Base-by-base conservation (phyloP, 768 basidiomycete species). In the Russula abietina region DNA sequence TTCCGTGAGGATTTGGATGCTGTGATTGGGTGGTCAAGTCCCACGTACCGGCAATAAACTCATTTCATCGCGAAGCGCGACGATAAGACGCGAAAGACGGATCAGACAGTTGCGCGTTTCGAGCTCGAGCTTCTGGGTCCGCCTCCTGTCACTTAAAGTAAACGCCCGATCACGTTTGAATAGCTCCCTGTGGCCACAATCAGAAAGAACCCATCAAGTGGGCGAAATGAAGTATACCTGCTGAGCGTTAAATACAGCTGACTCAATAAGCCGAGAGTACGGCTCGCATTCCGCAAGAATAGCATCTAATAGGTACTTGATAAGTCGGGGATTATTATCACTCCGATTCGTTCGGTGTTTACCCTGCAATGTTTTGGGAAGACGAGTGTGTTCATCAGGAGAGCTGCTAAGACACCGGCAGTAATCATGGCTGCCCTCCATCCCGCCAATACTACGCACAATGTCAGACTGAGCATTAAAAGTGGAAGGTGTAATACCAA, bases 341-440 rank as follows among this genome's bases (percentile, higher is more conserved):
- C 26, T 49, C 17, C 17, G 17, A 46, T 30, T 1, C 28, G 2
- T 24, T 43, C 8, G 45, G 39, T 3, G 61, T 73, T 33, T 67
- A 80, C 79, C 55, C 79, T 72, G 68, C 78, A 77, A 65, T 81
- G 78, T 48, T 77, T 74, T 49, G 80, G 80, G 63, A 79, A 81
- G 8, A 81, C 59, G 6, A 81, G 50, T 33, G 74, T 76, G 65
- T 80, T 81, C 71, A 78, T 72, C 30, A 74, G 45, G 10, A 82
- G 67, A 4, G 80, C 81, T 16, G 74, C 74, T 28, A 81, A 64
- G 57, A 82, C 80, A 12, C 81, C 80, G 22, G 73, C 71, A 55
- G 72, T 71, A 32, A 82, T 82, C 73, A 78, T 76, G 3, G 70
- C 65, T 17, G 74, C 76, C 52, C 80, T 73, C 49, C 76, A 70